These are phyloP conservation scores for Malus orientalis DNA, from an alignment of 306 rosid genomes.

Conservation along the genomic window DNA sequence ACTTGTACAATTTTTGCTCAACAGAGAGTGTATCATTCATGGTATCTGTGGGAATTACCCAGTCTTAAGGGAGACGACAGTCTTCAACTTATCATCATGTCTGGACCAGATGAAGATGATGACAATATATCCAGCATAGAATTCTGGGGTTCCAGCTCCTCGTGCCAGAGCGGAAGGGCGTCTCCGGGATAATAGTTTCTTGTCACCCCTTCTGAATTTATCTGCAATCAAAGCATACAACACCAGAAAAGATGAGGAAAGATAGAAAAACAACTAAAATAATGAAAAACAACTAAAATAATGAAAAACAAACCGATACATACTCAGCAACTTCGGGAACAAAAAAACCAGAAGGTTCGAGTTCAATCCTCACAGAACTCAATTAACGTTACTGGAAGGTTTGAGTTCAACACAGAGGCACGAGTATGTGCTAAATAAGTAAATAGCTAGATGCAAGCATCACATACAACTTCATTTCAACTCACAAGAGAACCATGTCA, in stretches of 20 bases:
- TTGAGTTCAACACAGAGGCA: too few species aligned
- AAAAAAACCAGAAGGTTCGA: neutral
- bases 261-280: neutral
- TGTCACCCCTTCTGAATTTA: slow-evolving; percentile 84
- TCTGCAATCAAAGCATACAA: slow-evolving; percentile 24
- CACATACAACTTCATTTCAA: neutral
- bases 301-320: neutral
- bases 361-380: neutral
- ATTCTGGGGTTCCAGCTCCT: slow-evolving; percentile 66
- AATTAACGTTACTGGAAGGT: too few species aligned
- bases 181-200: slow-evolving; percentile 77
- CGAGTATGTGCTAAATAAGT: neutral
- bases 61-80: neutral
- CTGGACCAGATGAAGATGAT: neutral
- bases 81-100: neutral
- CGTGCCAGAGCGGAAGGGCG: slow-evolving; percentile 80
- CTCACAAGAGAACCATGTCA: neutral
- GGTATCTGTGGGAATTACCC: neutral
- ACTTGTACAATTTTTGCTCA: too few species aligned
- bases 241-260: neutral
- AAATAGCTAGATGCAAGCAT: neutral
- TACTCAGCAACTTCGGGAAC: neutral
- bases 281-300: too few species aligned
- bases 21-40: neutral
- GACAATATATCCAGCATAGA: slow-evolving; percentile 59